Base-by-base conservation (phyloP, 345 rosid species). In the Rubroshorea leprosula region DNA sequence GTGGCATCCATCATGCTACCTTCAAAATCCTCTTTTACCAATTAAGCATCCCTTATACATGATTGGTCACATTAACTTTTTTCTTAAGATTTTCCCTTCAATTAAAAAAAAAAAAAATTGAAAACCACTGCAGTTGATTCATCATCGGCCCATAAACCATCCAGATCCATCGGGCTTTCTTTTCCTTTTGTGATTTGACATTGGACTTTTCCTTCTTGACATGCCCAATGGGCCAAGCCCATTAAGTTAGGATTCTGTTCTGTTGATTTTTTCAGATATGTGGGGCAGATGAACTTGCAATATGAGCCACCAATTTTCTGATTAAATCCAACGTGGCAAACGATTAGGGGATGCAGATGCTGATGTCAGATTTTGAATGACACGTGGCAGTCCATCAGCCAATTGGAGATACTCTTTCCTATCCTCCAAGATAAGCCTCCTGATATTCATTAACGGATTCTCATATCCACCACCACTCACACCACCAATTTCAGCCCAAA, bases 401-500 rank as follows among this genome's bases (percentile, higher is more conserved):
- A 61, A 64, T 79, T 56, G 25, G 61, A 61, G 15, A 54, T 56
- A 48, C 12, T 45, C 65, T 59, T 62, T 58, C 61, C 70, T 77
- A 81, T 79, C 90, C 83, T 73, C 70, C 4, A 29, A 66, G 87
- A 84, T 81, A 81, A 84, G 85, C 76, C 78, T n/a, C 70, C 69
- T 16, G 23, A 14, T 23, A 19, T 64, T 22, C 78, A 61, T 68
- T 68, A 61, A 68, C 78, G 35, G 8, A 68, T 62, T 73, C 38
- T 46, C 70, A 27, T 49, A 31, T 58, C 54, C 15, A 55, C 24
- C 23, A 18, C 19, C 45, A 5, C 24, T 58, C 12, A 1, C 41
- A 35, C 41, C 41, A 21, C 54, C n/a, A 49, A 23, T 45, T 51
- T 26, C 54, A 46, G 44, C 50, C 49, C n/a, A 4, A 46, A 72